Evolutionary conservation across 1,284 basidiomycete genomes (phyloP).

Genomic region (Austroboletus rostrupii): DNA sequence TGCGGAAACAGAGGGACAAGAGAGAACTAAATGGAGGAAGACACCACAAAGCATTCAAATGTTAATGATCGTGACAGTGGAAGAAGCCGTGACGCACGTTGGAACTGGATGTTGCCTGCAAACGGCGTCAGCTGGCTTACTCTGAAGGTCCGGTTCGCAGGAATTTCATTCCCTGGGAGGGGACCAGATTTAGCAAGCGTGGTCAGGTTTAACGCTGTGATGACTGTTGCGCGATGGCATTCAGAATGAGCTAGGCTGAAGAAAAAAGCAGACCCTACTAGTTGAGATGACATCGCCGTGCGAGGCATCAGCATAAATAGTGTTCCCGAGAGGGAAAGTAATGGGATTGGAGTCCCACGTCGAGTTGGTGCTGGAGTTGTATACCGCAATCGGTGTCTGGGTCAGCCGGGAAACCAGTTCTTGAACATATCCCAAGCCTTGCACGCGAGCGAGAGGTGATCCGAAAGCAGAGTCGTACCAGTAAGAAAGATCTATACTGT

Average conservation of each 20-base stretch:
- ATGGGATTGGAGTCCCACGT: conserved; percentile 68
- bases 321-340: conserved; percentile 80
- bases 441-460: conserved; percentile 69
- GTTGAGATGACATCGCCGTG: conserved; percentile 82
- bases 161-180: conserved; percentile 53
- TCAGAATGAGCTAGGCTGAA: background rate
- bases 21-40: conserved; percentile 18
- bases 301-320: conserved; percentile 82
- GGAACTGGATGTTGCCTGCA: conserved; percentile 32
- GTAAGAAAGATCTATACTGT: conserved; percentile 22
- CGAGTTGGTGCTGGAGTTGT: conserved; percentile 76
- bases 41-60: background rate
- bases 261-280: conserved; percentile 35
- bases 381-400: conserved; percentile 57
- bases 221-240: conserved; percentile 30
- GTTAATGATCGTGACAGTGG: background rate
- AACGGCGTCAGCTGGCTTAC: conserved; percentile 28
- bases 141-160: conserved; percentile 39
- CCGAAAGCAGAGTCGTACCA: conserved; percentile 81
- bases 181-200: conserved; percentile 47
- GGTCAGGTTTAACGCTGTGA: conserved; percentile 57
- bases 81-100: conserved; percentile 19
- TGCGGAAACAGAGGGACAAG: conserved; percentile 15
- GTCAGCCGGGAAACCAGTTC: conserved; percentile 79
- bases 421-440: conserved; percentile 83